Base-by-base conservation (phyloP, 2,329 filamentous ascomycete species). In the Penicillium sp. region DNA sequence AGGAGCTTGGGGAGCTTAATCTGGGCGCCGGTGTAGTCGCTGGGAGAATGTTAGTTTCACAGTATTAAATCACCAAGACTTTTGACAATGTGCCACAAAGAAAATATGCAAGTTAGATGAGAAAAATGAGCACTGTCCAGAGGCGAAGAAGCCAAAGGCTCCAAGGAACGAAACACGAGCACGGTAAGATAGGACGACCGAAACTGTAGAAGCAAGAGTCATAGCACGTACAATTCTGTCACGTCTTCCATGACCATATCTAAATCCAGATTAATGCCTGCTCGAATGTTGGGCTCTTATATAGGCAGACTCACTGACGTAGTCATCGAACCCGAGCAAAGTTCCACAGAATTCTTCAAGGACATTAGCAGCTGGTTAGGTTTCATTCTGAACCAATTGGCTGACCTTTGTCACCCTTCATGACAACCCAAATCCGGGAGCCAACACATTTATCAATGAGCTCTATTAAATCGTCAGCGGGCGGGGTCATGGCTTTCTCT, bases 401-500 rank as follows among this genome's bases (percentile, higher is more conserved):
- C 72, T 34, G 77, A 96, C 94, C 94, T 81, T 97, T 97, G 72
- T 97, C 94, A 63, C 92, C 91, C 78, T 99, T 99, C 94, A 99
- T 99, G 67, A 99, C 86, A 60, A 99, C 92, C 92, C 93, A 97
- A 74, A 99, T 97, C 67, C 88, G 89, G 51, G 92, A 97, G 58
- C 94, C 94, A 62, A 99, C 92, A 73, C 94, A 99, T 77, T 97
- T 97, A 80, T 99, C 94, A 75, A 99, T 97, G 71, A 99, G 85
- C 77, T 99, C 94, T 96, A 69, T 60, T 50, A 34, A 50, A 36
- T 3, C n/a, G n/a, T n/a, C 54, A 42, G 58, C 71, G 61, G 70
- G 65, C 51, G 58, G 57, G 58, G 57, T 54, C 29, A 38, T 36
- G 47, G 23, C n/a, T 38, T 55, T 32, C 30, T 42, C 44, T 53